These are phyloP conservation scores for Moringa oleifera DNA, from an alignment of 345 rosid species.

Conservation along the genomic window DNA sequence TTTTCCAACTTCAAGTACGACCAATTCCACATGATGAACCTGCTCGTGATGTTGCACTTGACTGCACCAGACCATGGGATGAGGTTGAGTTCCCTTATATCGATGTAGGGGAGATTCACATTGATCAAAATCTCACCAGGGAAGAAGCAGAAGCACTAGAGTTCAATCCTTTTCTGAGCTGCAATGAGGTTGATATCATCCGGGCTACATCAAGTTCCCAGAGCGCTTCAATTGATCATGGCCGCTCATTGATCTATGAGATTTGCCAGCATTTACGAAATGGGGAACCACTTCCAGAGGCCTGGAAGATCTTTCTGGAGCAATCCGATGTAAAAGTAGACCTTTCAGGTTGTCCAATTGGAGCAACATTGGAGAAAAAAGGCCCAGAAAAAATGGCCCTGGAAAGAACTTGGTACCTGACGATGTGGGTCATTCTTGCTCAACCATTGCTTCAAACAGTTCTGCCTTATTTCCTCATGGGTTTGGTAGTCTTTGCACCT, in stretches of 20 bases:
- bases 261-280: constrained; percentile 58
- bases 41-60: constrained; percentile 35
- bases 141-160: constrained; percentile 52
- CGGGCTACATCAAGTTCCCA: constrained; percentile 45
- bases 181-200: constrained; percentile 48
- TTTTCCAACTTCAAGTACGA: constrained; percentile 51
- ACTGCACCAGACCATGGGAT: constrained; percentile 66
- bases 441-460: constrained; percentile 57
- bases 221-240: constrained; percentile 74
- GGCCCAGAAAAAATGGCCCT: constrained; percentile 30
- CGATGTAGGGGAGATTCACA: constrained; percentile 40
- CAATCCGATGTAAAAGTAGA: constrained; percentile 60
- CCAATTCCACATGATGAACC: constrained; percentile 43
- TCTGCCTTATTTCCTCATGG: constrained; percentile 48
- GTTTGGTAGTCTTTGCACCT: constrained; percentile 33
- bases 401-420: constrained; percentile 44
- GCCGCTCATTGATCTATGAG: constrained; percentile 58
- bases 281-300: constrained; percentile 53
- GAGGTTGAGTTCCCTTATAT: constrained; percentile 44
- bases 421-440: constrained; percentile 40
- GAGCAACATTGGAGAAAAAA: constrained; percentile 31
- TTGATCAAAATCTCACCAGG: constrained; percentile 39
- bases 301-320: constrained; percentile 54
- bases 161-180: constrained; percentile 46
- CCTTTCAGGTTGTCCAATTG: constrained; percentile 67